phyloP scores from a whole-genome alignment of 106 monocot species.

The Iris macrosiphon region DNA sequence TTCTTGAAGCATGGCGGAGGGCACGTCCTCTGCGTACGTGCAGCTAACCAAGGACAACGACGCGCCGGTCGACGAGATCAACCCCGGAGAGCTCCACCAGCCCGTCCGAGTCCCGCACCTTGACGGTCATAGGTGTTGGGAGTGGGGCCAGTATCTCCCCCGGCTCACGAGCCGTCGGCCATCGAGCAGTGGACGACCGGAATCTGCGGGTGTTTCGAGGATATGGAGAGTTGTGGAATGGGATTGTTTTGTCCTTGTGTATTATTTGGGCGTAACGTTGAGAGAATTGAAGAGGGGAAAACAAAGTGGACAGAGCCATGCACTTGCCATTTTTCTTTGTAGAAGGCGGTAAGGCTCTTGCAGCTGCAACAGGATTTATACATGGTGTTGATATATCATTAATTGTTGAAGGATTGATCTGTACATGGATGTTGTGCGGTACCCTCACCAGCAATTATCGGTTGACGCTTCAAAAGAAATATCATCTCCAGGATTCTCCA shows the following conservation, averaged over 20 bases:
- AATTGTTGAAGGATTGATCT: constrained; percentile 39
- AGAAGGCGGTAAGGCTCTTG: constrained; percentile 40
- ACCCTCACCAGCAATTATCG: constrained; percentile 31
- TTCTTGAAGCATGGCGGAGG: too few species aligned
- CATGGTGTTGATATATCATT: constrained; percentile 32
- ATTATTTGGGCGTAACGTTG: constrained; percentile 34
- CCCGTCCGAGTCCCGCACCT: constrained; percentile 20
- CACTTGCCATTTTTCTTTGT: constrained; percentile 36
- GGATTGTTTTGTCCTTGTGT: constrained; percentile 55
- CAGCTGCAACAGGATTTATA: constrained; percentile 20
- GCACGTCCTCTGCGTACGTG: constrained; percentile 3
- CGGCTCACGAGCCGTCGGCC: constrained; percentile 30
- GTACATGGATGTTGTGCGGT: constrained; percentile 44
- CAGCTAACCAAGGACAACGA: constrained; percentile 12
- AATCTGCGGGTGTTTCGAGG: constrained; percentile 31
- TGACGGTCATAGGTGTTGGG: constrained; percentile 27
- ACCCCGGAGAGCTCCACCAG: constrained; percentile 15
- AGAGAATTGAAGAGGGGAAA: constrained; percentile 17
- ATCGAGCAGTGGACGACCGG: constrained; percentile 39
- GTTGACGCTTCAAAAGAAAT: constrained; percentile 34
- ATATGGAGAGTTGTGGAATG: constrained; percentile 39
- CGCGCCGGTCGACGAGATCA: constrained; percentile 9
- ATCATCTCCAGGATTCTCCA: constrained; percentile 48
- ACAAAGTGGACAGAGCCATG: constrained; percentile 34
- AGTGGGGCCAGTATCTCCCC: constrained; percentile 44